These are phyloP conservation scores for Geum urbanum DNA, from an alignment of 306 rosid species.

Conservation along the genomic window DNA sequence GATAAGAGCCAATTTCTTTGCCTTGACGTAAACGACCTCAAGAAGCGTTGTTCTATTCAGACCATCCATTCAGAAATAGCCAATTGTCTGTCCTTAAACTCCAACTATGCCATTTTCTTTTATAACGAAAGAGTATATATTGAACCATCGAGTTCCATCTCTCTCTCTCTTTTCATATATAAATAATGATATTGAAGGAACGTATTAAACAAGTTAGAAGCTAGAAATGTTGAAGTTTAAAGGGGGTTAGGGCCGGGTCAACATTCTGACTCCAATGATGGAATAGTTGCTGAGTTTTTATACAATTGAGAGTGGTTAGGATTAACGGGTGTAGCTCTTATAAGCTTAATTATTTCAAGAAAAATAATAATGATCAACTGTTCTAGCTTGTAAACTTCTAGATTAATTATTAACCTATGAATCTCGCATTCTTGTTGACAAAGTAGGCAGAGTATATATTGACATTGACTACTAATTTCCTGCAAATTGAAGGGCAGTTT, in stretches of 20 bases:
- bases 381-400: too few relatives aligned
- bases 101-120: slow-evolving; percentile 4
- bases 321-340: background rate
- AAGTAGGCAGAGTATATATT: too few relatives aligned
- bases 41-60: background rate
- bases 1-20: background rate
- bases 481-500: slow-evolving; percentile 14
- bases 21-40: background rate
- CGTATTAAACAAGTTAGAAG: background rate
- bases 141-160: too few relatives aligned
- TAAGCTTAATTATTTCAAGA: too few relatives aligned
- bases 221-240: background rate
- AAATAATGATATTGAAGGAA: background rate
- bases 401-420: too few relatives aligned
- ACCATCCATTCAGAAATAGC: background rate
- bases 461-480: background rate
- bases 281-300: background rate
- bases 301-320: background rate
- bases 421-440: background rate
- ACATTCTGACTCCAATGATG: background rate
- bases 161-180: too few relatives aligned
- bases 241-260: background rate
- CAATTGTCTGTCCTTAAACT: background rate
- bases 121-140: background rate
- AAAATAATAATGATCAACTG: too few relatives aligned